These are phyloP conservation scores for Suillus occidentalis DNA, from an alignment of 768 basidiomycete genomes.

Conservation along the genomic window DNA sequence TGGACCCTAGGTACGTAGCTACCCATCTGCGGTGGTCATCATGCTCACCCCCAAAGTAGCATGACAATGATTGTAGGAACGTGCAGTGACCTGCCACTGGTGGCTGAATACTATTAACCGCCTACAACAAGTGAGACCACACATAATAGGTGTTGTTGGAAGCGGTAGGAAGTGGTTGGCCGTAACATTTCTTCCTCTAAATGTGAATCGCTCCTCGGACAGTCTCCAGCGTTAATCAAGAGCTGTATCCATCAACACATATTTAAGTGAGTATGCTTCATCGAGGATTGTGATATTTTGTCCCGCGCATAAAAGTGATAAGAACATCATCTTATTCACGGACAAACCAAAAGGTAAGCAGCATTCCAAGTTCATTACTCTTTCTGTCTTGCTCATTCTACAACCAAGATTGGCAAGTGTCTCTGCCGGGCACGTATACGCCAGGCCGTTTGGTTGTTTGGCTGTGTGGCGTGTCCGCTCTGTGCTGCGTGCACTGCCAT, in stretches of 20 bases:
- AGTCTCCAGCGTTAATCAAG: not conserved
- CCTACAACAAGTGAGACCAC: not conserved
- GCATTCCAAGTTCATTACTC: not conserved
- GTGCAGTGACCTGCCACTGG: not conserved
- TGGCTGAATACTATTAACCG: too few relatives aligned
- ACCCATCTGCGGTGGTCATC: not conserved
- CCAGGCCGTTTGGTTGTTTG: not conserved
- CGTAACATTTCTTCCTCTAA: not conserved
- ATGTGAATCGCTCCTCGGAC: not conserved
- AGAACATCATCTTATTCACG: not conserved
- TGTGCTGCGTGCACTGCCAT: not conserved
- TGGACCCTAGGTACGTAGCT: not conserved
- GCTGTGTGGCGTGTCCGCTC: not conserved
- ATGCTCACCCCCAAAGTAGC: not conserved
- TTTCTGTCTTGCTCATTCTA: not conserved
- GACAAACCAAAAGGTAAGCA: not conserved
- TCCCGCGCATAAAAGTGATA: not conserved
- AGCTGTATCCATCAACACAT: not conserved
- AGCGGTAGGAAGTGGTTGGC: not conserved
- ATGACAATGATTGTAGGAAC: not conserved
- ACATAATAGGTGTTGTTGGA: not conserved
- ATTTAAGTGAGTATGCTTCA: not conserved
- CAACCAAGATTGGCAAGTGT: not conserved
- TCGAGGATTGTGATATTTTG: not conserved
- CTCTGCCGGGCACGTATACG: not conserved